Base-by-base conservation (phyloP, 768 basidiomycete genomes). In the Leucosporidium yakuticum region DNA sequence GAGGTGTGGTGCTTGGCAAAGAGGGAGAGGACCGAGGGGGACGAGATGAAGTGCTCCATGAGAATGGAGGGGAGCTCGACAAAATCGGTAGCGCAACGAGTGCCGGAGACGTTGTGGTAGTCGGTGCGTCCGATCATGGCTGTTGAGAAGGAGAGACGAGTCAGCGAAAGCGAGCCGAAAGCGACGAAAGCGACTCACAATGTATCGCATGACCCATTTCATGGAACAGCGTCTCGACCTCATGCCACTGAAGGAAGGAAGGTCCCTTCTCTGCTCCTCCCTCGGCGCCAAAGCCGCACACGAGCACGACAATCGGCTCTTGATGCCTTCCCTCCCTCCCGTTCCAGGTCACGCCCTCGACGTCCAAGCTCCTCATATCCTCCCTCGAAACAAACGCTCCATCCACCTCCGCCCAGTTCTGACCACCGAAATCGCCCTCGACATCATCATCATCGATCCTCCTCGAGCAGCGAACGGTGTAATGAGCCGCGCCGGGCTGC, bases 131-230 rank as follows among this genome's bases (percentile, higher is more conserved):
- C 95, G 69, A 98, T 88, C 96, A 99, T 99, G 1, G 96, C 95
- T 98, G 73, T 19, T 25, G 6, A 32, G 23, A 36, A 47, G 29
- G 32, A 44, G 63, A 61, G 6, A 48, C 48, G 50, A 56, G 58
- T 50, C 53, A 53, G 39, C 50, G 12, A 14, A 0, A 59, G 29
- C 9, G 23, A n/a, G 48, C 31, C 34, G 27, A 62, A 36, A 29
- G 15, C 34, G 49, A 49, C 57, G 27, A 61, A 53, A 56, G 32
- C 19, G n/a, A 83, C 92, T 83, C 76, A 97, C 96, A 99, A 77
- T 99, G 96, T 85, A 99, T 92, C 17, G 96, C 96, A 80, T 99
- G 96, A 1, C 96, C 96, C 92, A 98, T 96, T 80, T 99, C 96
- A 75, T 99, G 96, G 80, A 93, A 96, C 29, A 98, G 81, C 3